These are phyloP conservation scores for Botrytis byssoidea DNA, from an alignment of 2,329 filamentous ascomycete species.

Conservation along the genomic window DNA sequence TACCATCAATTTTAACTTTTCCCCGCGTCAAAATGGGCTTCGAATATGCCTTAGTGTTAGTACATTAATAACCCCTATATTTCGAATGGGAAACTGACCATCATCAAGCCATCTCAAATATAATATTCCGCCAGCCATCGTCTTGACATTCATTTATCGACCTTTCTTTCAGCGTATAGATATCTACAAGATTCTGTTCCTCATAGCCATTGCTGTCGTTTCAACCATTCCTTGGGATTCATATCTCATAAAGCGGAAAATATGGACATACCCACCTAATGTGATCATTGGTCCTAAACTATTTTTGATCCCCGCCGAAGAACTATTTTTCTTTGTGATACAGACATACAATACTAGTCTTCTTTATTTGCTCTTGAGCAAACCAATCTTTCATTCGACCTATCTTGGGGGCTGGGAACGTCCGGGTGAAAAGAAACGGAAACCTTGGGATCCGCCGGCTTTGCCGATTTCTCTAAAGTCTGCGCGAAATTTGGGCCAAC, in stretches of 20 bases:
- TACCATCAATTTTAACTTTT: conserved; percentile 12
- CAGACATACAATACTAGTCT: conserved; percentile 73
- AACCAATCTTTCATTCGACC: conserved; percentile 56
- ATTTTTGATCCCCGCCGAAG: conserved; percentile 66
- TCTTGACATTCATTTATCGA: conserved; percentile 57
- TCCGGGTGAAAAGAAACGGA: conserved; percentile 7
- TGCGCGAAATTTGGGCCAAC: conserved; percentile 49
- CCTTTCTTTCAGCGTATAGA: conserved; percentile 63
- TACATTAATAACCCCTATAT: conserved; percentile 22
- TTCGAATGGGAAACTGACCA: conserved; percentile 14
- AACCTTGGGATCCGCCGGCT: conserved; percentile 21
- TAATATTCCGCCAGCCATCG: conserved; percentile 61
- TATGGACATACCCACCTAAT: conserved; percentile 70
- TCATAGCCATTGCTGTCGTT: conserved; percentile 61
- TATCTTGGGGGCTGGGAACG: conserved; percentile 44
- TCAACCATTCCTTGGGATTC: conserved; percentile 76
- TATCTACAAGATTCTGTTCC: conserved; percentile 58
- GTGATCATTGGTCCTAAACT: conserved; percentile 63
- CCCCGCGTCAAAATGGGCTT: conserved; percentile 48
- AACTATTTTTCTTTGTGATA: conserved; percentile 75
- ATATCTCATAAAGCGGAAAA: conserved; percentile 63
- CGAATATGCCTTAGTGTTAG: conserved; percentile 63
- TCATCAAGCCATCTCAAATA: conserved; percentile 56
- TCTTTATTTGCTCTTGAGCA: conserved; percentile 66
- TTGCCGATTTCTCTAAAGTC: conserved; percentile 21